Conservation (phyloP, 2,329 filamentous ascomycete genomes). For the Cucurbitaria berberidis region DNA sequence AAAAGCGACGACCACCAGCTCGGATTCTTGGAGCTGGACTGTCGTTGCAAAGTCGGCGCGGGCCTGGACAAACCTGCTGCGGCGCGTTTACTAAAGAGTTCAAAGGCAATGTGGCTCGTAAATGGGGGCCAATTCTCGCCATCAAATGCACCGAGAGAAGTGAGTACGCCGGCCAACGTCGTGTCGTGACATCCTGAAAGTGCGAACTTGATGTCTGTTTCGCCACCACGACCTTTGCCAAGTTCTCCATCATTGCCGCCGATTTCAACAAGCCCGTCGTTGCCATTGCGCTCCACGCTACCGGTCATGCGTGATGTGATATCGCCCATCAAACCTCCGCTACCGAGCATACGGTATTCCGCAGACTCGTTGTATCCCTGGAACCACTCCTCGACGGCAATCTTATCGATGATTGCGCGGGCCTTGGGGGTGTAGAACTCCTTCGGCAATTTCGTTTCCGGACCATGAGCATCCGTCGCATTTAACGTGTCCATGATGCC, state of each 20-base stretch:
- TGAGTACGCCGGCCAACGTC: constrained; percentile 79
- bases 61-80: constrained; percentile 3
- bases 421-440: constrained; percentile 86
- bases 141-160: constrained; percentile 80
- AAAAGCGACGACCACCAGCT: constrained; percentile 49
- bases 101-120: constrained; percentile 88
- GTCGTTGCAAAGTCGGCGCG: constrained; percentile 6
- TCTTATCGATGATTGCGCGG: constrained; percentile 70
- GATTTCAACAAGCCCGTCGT: constrained; percentile 50
- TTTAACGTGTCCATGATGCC: constrained; percentile 97
- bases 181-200: constrained; percentile 93
- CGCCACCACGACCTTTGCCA: constrained; percentile 54
- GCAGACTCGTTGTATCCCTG: constrained; percentile 79
- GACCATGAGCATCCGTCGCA: constrained; percentile 82
- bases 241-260: constrained; percentile 42
- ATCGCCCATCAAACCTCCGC: constrained; percentile 84
- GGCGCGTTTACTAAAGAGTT: constrained; percentile 73
- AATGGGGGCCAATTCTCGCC: constrained; percentile 85
- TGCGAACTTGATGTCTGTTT: constrained; percentile 70
- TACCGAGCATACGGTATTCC: constrained; percentile 89
- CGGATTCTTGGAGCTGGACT: constrained; percentile 20
- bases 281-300: constrained; percentile 42
- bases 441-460: constrained; percentile 75
- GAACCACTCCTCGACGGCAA: constrained; percentile 93
- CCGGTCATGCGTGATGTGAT: constrained; percentile 64